These are phyloP conservation scores for Cicer bijugum DNA, from an alignment of 306 rosid genomes.

Conservation along the genomic window DNA sequence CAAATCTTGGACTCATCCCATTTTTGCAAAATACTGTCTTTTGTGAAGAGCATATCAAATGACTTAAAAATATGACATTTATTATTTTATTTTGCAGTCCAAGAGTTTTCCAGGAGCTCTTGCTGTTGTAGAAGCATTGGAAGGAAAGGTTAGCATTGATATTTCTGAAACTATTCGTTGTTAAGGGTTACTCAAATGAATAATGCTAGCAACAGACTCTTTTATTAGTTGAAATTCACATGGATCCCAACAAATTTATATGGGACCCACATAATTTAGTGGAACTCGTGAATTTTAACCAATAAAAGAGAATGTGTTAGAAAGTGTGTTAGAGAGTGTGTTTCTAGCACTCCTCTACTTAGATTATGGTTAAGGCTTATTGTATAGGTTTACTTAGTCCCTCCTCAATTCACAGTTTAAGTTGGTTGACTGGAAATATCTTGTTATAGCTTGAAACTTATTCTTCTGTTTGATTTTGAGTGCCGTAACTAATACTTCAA, in stretches of 20 bases:
- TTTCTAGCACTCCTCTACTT: too few species aligned
- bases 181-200: neutral
- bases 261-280: too few species aligned
- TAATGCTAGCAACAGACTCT: too few species aligned
- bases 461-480: neutral
- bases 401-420: slow-evolving; percentile 24
- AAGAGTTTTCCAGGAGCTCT: slow-evolving; percentile 78
- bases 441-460: slow-evolving; percentile 6
- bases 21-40: slow-evolving; percentile 37
- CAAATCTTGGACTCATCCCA: slow-evolving; percentile 22
- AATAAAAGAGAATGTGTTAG: too few species aligned
- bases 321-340: too few species aligned
- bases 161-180: slow-evolving; percentile 17
- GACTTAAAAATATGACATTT: slow-evolving; percentile 37
- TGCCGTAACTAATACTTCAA: slow-evolving; percentile 44
- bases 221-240: too few species aligned
- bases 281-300: too few species aligned
- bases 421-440: slow-evolving; percentile 32
- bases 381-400: slow-evolving; percentile 3
- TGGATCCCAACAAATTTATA: too few species aligned
- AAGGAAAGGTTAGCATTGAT: slow-evolving; percentile 81
- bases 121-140: slow-evolving; percentile 80
- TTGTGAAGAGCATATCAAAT: slow-evolving; percentile 33
- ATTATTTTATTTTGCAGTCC: slow-evolving; percentile 58
- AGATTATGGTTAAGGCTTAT: slow-evolving; percentile 28